phyloP scores from a whole-genome alignment of 805 yeast genomes.

The Zygoascus biomembranicola region DNA sequence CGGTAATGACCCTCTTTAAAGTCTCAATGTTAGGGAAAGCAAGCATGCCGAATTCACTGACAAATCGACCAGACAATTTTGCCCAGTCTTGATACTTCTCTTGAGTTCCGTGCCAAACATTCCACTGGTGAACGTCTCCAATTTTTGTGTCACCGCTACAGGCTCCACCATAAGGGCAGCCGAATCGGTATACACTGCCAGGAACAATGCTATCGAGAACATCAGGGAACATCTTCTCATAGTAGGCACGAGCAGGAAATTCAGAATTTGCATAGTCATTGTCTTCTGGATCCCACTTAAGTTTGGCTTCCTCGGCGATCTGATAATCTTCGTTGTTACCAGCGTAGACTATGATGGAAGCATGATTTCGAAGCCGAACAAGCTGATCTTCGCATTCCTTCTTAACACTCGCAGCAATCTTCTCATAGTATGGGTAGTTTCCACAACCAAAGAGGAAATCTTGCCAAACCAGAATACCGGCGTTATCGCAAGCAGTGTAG shows the following conservation, averaged over 20 bases:
- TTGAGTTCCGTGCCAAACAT: conserved; percentile 45
- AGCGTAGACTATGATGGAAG: conserved; percentile 32
- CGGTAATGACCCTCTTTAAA: conserved; percentile 28
- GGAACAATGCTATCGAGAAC: conserved; percentile 19
- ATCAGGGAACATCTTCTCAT: conserved; percentile 33
- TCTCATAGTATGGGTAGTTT: conserved; percentile 37
- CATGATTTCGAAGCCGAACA: conserved; percentile 33
- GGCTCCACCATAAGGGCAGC: conserved; percentile 12
- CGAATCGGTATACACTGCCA: conserved; percentile 1
- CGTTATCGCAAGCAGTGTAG: conserved; percentile 35
- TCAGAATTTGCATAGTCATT: conserved; percentile 12
- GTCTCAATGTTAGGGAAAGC: conserved; percentile 36
- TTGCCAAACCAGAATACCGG: conserved; percentile 43
- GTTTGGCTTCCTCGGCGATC: conserved; percentile 30
- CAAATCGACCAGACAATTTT: conserved; percentile 37
- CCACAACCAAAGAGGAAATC: conserved; percentile 52
- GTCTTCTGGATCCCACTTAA: conserved; percentile 9
- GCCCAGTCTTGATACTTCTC: conserved; percentile 40
- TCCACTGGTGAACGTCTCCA: conserved; percentile 49
- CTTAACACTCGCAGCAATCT: conserved; percentile 29
- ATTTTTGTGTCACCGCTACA: conserved; percentile 28
- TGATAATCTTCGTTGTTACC: conserved; percentile 43
- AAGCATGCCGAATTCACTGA: conserved; percentile 47
- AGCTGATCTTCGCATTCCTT: conserved; percentile 34
- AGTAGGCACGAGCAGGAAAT: conserved; percentile 37